These are phyloP conservation scores for Dothistroma septosporum DNA, from an alignment of 2,329 filamentous ascomycete genomes.

Conservation along the genomic window DNA sequence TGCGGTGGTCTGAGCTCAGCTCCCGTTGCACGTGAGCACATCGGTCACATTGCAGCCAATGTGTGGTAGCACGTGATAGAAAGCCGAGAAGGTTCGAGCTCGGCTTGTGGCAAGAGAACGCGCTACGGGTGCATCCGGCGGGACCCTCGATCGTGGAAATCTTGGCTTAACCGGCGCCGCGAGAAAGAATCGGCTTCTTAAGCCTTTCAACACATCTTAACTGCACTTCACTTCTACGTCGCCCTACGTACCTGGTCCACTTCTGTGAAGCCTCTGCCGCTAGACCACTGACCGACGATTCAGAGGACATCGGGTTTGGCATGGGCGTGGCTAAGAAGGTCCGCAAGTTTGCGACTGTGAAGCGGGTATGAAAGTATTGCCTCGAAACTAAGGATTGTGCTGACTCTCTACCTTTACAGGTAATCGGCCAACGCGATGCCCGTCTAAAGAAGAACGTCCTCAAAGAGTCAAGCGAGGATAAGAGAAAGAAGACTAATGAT, in stretches of 20 bases:
- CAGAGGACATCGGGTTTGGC: no score
- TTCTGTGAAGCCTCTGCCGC: no score
- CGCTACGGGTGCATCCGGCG: not conserved
- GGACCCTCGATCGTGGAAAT: not conserved
- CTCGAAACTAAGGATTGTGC: not conserved
- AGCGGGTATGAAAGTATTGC: not conserved
- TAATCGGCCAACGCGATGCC: conserved; percentile 77
- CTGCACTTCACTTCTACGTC: not conserved
- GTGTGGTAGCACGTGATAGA: no score
- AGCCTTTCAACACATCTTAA: not conserved
- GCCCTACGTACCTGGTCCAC: not conserved
- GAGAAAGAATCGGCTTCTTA: not conserved
- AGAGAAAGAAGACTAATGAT: conserved; percentile 51
- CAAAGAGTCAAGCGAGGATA: conserved; percentile 58
- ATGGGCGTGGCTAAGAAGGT: conserved; percentile 92
- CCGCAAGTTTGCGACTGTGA: conserved; percentile 82
- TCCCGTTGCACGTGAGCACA: no score
- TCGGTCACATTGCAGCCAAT: no score
- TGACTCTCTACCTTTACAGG: not conserved
- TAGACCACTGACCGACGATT: no score
- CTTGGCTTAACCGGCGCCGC: not conserved
- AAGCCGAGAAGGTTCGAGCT: not conserved
- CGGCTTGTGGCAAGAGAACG: not conserved
- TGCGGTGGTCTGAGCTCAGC: no score
- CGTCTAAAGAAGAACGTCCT: conserved; percentile 76